A percentile compares a stretch with the other conserved stretches of the same genome.
Conservation (phyloP, 2,329 filamentous ascomycete genomes). For the Sordariomycetes sp. region DNA sequence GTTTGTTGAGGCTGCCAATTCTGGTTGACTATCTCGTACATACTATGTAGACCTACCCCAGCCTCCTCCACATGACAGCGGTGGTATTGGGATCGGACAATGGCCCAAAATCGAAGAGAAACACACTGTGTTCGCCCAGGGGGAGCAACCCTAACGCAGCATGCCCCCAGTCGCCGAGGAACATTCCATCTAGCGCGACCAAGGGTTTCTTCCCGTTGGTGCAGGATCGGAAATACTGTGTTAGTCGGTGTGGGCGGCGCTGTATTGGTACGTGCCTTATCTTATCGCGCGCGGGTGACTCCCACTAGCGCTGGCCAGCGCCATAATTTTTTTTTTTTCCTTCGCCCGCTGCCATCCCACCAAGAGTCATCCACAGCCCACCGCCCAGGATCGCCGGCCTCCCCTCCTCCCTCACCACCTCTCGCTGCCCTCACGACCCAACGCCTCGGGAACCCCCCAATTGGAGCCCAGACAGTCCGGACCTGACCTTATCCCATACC, state of each 20-base stretch:
- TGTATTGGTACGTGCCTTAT: slow-evolving; percentile 1
- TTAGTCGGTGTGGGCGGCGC: not conserved
- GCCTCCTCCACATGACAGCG: not conserved
- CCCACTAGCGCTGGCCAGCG: not conserved
- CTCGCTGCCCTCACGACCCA: not conserved
- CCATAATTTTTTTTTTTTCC: slow-evolving; percentile 4
- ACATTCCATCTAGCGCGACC: not conserved
- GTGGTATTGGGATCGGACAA: not conserved
- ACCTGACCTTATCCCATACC: not conserved
- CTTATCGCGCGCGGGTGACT: slow-evolving; percentile 4
- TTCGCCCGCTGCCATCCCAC: slow-evolving; percentile 9
- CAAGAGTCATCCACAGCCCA: slow-evolving; percentile 8
- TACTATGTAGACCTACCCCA: not conserved
- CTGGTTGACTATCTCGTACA: not conserved
- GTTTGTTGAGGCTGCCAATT: not conserved
- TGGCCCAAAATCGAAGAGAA: not conserved
- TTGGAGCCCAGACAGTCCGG: slow-evolving; percentile 1
- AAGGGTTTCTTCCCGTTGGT: not conserved
- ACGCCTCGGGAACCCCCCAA: slow-evolving; percentile 1
- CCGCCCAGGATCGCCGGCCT: slow-evolving; percentile 1
- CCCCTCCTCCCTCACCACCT: not conserved
- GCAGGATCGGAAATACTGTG: not conserved
- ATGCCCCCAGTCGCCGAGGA: not conserved
- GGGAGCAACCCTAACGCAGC: not conserved
- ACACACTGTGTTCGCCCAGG: not conserved